Evolutionary conservation across 495 filamentous ascomycete species (phyloP), one percentile per base, ranked within the genome.

Genomic region (Xylaria scruposa): DNA sequence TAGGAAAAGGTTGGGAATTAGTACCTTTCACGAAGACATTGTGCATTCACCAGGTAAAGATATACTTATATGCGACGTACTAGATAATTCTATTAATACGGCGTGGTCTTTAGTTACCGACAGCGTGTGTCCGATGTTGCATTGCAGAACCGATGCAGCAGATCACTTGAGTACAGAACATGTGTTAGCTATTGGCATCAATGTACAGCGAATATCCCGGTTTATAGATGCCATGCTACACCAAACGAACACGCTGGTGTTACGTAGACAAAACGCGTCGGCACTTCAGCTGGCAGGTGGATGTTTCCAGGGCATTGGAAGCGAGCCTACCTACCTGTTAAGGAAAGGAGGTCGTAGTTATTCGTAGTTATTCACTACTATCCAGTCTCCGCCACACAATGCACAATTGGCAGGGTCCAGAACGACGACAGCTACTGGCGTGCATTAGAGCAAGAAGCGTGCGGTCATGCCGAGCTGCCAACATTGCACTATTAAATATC

Each of bases 141-240:
- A 59, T 38, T 59, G 51, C 24, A 54, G 51, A 29, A 54, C 26
- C 51, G 51, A 54, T 17, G 24, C 51, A 54, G 51, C 24, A 12
- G 51, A 24, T 24, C 49, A 51, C n/a, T 15, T 29, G 24, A 54
- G 51, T 13, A 54, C 7, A 36, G 10, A 33, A 33, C 26, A 3
- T 44, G 13, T 17, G 3, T 19, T 49, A 19, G n/a, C n/a, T 17
- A 19, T 49, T 7, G 17, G 54, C 4, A 56, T 56, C 24, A 8
- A 56, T 31, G 9, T 58, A 59, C 56, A 59, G 56, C 19, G 56
- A n/a, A 54, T 54, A 54, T 54, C 51, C 51, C 51, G 21, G 51
- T 54, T 54, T 21, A 7, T 24, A 13, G 51, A 54, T 21, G n/a
- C 3, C 56, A 31, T 17, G 26, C 26, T 2, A 58, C n/a, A 10